Evolutionary conservation across 352 stramenopile genomes (phyloP), one percentile per base, ranked within the genome.

Genomic region (Proteromonas lacertae): DNA sequence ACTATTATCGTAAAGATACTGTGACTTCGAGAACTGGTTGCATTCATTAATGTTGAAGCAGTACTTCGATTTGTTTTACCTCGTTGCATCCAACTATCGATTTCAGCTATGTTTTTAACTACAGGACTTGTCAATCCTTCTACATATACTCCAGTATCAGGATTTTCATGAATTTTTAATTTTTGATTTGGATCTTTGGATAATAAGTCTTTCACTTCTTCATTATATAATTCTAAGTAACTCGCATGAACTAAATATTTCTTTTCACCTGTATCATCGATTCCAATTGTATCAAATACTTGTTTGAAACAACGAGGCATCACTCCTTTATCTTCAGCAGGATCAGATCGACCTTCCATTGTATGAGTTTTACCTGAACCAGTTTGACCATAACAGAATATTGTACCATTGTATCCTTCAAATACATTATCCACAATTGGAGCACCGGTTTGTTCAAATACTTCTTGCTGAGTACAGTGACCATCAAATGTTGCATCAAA

Each of bases 181-280:
- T 60, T 55, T 26, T 69, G 74, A 40, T 77, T 70, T 1, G 66
- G 57, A 39, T 81, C 70, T 20, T 64, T 51, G 0, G 59, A 62
- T 23, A 93, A 51, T 7, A 93, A 57, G 41, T 94, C 79, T 16
- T 72, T 57, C 46, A 93, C 88, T 43, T 93, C 73, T 59, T 94
- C 80, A 48, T 92, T 91, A 58, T 94, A 93, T 41, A 93, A 91
- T 49, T 94, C 77, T 25, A 92, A 58, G 46, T 91, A 92, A 12
- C 64, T 87, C 5, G 77, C 69, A 36, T 75, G 62, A 5, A 93
- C 80, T 20, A 93, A 58, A 46, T 88, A 92, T 45, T 88, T 77
- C 35, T 86, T 79, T 46, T 80, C 77, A 34, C 62, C 59, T 10
- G 63, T 64, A 25, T 66, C 62, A n/a, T n/a, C 49, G 0, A 67